Conservation (phyloP, 1,139 yeast species). For the Nadsonia commutata region DNA sequence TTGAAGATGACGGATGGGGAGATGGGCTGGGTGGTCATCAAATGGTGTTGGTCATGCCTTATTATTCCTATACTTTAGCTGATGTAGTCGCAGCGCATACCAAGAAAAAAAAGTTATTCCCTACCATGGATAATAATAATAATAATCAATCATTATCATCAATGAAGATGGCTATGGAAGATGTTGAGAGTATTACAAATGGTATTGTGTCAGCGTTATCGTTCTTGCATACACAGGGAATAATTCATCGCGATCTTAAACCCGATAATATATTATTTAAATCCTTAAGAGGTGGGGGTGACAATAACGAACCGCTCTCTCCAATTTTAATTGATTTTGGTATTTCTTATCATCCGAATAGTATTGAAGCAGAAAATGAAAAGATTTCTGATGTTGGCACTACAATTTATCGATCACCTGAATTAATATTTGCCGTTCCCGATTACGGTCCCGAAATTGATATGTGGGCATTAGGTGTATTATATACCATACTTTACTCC, state of each 20-base stretch:
- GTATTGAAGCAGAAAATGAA: conserved; percentile 38
- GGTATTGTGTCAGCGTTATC: conserved; percentile 36
- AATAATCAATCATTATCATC: conserved; percentile 21
- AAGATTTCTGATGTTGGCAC: conserved; percentile 61
- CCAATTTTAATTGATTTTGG: conserved; percentile 56
- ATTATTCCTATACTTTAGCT: conserved; percentile 23
- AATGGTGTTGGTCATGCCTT: conserved; percentile 30
- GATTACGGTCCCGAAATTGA: conserved; percentile 54
- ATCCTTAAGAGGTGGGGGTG: conserved; percentile 6
- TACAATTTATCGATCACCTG: conserved; percentile 73
- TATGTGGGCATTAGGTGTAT: conserved; percentile 67
- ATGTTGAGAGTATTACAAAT: conserved; percentile 23
- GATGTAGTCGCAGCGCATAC: conserved; percentile 21
- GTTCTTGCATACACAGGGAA: conserved; percentile 38
- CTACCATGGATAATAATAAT: conserved; percentile 11
- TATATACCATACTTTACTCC: conserved; percentile 40
- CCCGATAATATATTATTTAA: conserved; percentile 53
- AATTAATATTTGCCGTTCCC: conserved; percentile 53
- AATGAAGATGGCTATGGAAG: too few species aligned
- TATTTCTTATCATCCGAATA: conserved; percentile 39
- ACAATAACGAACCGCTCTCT: conserved; percentile 13
- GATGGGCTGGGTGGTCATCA: conserved; percentile 10
- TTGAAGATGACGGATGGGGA: conserved; percentile 20
- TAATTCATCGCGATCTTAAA: conserved; percentile 84
- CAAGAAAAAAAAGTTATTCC: conserved; percentile 17